Evolutionary conservation across 176 grass and related monocot genomes (phyloP), one percentile per base, ranked within the genome.

Genomic region (Cenchrus americanus): DNA sequence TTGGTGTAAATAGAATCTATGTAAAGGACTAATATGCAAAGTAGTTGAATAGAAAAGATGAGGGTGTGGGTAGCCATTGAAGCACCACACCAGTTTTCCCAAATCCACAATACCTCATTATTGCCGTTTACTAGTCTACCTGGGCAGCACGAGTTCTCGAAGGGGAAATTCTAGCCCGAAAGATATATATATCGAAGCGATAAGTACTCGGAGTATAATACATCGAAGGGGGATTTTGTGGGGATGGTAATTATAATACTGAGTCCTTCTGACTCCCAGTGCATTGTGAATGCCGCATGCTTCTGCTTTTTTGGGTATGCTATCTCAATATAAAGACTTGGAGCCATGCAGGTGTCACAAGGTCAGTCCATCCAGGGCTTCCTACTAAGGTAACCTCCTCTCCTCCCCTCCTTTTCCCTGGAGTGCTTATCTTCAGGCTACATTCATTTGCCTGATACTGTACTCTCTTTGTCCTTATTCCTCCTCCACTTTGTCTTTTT

Each of bases 321-420:
- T 57, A 26, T 66, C 53, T 14, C 46, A 15, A 86, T 73, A 90
- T 86, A 90, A 86, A 83, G 54, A 61, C 79, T 61, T 83, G 65
- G 72, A 74, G 51, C 67, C 53, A 69, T 86, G 84, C 84, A 86
- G 84, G 88, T 90, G 88, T 90, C 79, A 74, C 74, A 73, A 74
- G 34, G 68, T 79, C 88, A 78, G 58, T 59, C 79, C 65, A 61
- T 42, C 88, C 88, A 90, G 80, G 74, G 66, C 80, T 86, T 86
- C 84, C 84, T 53, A 73, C n/a, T 79, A 86, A 83, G 79, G 84
- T 86, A 90, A 90, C 42, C 42, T 23, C 47, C 7, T 73, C 46
- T 4, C 47, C 69, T 69, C 17, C 8, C 10, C 47, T 59, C 40
- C 64, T 32, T 59, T 49, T 84, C 68, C 84, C 73, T 43, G n/a